Percentiles rank a stretch among this genome's conserved stretches.
Evolutionary conservation across 495 filamentous ascomycete genomes (phyloP).

Genomic region (Podospora sp.): DNA sequence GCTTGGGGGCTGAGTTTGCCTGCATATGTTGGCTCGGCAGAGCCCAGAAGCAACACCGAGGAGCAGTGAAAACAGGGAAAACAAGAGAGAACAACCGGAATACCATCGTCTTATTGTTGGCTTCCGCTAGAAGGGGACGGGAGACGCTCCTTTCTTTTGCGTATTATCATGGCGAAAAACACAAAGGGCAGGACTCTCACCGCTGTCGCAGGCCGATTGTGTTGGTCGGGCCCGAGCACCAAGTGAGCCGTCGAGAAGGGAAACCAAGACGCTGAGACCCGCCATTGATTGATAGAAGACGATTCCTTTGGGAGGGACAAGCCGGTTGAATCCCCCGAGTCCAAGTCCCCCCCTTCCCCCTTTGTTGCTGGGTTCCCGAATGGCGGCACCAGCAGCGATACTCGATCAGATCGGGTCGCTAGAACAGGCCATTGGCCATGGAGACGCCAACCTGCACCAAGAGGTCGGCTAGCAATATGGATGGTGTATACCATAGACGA

Average conservation of each 20-base stretch:
- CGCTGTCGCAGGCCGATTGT: not conserved
- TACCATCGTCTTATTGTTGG: not conserved
- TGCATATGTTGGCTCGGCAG: conserved; percentile 18
- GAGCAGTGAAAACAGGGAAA: not conserved
- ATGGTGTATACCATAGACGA: conserved; percentile 1
- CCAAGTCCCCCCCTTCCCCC: not conserved
- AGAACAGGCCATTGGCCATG: not conserved
- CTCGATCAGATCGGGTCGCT: not conserved
- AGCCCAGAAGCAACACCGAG: not conserved
- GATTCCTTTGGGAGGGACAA: not conserved
- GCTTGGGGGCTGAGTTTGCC: conserved; percentile 15
- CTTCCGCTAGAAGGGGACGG: not conserved
- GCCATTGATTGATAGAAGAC: not conserved
- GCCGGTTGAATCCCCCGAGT: not conserved
- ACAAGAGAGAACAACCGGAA: not conserved
- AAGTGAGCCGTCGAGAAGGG: not conserved
- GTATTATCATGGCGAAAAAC: not conserved
- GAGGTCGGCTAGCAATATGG: not conserved
- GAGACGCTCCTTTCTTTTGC: not conserved
- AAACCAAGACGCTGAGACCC: not conserved
- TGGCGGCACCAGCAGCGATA: not conserved
- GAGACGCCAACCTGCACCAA: not conserved
- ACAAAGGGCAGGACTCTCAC: not conserved
- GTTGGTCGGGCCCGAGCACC: not conserved
- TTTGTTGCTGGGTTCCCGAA: not conserved